A percentile compares a stretch with the other conserved stretches of the same genome.
These are phyloP conservation scores for Epichloe elymi DNA, from an alignment of 2,329 filamentous ascomycete genomes.

Conservation along the genomic window DNA sequence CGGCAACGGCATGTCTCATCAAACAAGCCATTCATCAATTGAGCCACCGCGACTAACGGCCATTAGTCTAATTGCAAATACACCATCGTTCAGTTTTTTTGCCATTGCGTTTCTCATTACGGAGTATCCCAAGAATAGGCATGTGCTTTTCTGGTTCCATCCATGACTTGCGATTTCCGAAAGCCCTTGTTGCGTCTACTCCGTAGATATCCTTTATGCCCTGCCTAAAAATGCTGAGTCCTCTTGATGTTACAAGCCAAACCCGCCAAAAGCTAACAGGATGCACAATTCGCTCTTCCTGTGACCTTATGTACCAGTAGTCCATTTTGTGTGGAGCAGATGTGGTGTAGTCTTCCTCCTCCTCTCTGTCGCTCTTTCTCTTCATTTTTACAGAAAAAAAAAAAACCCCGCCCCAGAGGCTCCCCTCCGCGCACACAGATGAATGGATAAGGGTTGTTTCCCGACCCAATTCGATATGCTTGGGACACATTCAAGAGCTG, in stretches of 20 bases:
- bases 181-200: background rate
- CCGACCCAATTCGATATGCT: background rate
- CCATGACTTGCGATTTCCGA: background rate
- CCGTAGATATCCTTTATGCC: background rate
- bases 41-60: background rate
- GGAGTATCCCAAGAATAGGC: background rate
- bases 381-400: background rate
- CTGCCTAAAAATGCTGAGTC: background rate
- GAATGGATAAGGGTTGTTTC: background rate
- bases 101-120: background rate
- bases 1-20: too few relatives aligned
- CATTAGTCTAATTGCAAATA: background rate
- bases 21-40: background rate
- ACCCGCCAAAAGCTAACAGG: background rate
- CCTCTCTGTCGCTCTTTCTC: background rate
- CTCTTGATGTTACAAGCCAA: conserved; percentile 1
- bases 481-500: conserved; percentile 27
- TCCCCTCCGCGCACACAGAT: background rate
- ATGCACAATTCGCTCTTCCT: background rate
- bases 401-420: background rate
- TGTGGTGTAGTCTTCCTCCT: background rate
- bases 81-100: background rate
- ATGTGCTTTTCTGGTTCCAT: background rate
- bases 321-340: background rate
- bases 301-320: background rate